Evolutionary conservation across 176 grass and related monocot genomes (phyloP).

Genomic region (Carex scoparia): DNA sequence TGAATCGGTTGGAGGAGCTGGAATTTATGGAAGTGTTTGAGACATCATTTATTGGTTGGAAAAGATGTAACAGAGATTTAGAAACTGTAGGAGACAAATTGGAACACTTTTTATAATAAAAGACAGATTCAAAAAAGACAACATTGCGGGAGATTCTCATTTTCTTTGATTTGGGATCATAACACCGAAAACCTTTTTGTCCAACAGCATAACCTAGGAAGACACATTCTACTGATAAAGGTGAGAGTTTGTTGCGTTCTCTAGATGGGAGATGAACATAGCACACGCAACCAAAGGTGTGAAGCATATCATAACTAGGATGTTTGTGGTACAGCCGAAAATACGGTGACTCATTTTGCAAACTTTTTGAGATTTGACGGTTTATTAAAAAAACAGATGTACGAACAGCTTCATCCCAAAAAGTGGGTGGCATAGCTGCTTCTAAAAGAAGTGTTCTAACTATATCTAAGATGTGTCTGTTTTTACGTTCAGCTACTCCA

Average conservation of each 20-base stretch:
- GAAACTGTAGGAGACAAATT: not conserved
- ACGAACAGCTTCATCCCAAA: not conserved
- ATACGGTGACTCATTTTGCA: not conserved
- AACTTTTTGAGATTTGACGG: not conserved
- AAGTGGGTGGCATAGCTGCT: too few species aligned
- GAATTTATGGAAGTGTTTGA: not conserved
- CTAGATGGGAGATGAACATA: not conserved
- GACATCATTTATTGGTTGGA: not conserved
- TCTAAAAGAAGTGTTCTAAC: too few species aligned
- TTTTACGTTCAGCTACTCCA: not conserved
- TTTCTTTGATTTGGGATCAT: not conserved
- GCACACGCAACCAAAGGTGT: not conserved
- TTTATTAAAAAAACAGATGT: not conserved
- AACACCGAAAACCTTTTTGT: not conserved
- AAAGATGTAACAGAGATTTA: not conserved
- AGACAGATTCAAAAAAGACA: not conserved
- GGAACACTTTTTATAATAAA: not conserved
- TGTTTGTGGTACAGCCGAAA: not conserved
- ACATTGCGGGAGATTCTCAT: not conserved
- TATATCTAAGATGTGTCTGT: too few species aligned
- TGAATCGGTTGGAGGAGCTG: not conserved
- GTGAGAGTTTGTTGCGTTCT: not conserved
- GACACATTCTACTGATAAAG: not conserved
- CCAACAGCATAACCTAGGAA: not conserved
- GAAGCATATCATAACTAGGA: not conserved